Evolutionary conservation across 345 rosid species (phyloP), one percentile per base, ranked within the genome.

Genomic region (Toxicodendron radicans): DNA sequence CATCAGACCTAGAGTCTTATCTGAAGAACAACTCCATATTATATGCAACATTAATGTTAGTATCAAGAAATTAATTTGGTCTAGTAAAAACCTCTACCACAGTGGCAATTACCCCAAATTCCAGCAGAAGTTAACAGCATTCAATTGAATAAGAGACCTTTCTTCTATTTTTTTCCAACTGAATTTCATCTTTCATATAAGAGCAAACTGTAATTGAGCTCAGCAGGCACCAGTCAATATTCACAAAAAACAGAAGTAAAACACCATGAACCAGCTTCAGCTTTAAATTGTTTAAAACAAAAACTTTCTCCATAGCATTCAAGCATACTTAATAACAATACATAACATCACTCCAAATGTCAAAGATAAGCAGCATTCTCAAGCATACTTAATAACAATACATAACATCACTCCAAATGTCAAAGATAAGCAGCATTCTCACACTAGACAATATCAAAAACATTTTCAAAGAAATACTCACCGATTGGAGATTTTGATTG

Each of bases 401-500:
- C 10, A 32, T 38, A 38, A 60, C 13, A 62, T 61, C 59, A 62
- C 27, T 13, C 20, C 32, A 14, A 74, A 73, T 7, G 27, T 30
- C 33, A 24, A 32, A 27, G 45, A 32, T 1, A 58, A 16, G 7
- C 48, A 74, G 57, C 41, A 30, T 64, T 30, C 18, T 66, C 61
- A 53, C 8, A n/a, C 18, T 62, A 16, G 18, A 54, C 41, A 27
- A 62, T 16, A 58, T 53, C 18, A 52, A 63, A 54, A 70, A 53
- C 64, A 9, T 20, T 2, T 56, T 11, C 60, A 13, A 51, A n/a
- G 14, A 59, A 46, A 49, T 64, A 89, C 97, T 89, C 72, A 93
- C 99, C 68, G 97, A 87, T 79, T 80, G 85, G 63, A 95, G 99
- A 86, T 93, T 95, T 75, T 90, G 87, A 76, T 95, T 95, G 60